Evolutionary conservation across 1,284 basidiomycete genomes (phyloP).

Genomic region (Cryptococcus sp.): DNA sequence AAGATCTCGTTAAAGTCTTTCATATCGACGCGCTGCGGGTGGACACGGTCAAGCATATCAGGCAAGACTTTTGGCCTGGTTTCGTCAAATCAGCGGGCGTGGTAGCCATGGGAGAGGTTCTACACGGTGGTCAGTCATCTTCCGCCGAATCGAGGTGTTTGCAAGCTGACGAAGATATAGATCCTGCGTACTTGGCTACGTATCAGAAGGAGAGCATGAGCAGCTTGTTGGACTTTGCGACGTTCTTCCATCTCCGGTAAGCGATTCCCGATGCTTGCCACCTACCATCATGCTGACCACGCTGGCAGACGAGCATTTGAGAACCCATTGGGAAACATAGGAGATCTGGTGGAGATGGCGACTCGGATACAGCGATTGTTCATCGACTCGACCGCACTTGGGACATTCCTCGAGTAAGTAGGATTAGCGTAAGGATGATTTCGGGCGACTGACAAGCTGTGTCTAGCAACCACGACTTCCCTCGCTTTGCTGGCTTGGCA

Average conservation of each 20-base stretch:
- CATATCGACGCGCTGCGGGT: slow-evolving; percentile 55
- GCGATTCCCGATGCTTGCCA: slow-evolving; percentile 25
- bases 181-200: slow-evolving; percentile 44
- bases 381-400: slow-evolving; percentile 51
- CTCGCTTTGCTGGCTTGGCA: slow-evolving; percentile 47
- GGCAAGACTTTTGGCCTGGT: slow-evolving; percentile 57
- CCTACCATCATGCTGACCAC: background rate
- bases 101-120: slow-evolving; percentile 56
- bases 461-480: slow-evolving; percentile 54
- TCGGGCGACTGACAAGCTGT: slow-evolving; percentile 1
- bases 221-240: slow-evolving; percentile 61
- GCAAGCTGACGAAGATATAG: slow-evolving; percentile 19
- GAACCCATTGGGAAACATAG: slow-evolving; percentile 30
- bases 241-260: slow-evolving; percentile 57
- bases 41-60: slow-evolving; percentile 57
- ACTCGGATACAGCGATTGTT: slow-evolving; percentile 37
- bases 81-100: slow-evolving; percentile 54
- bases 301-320: slow-evolving; percentile 44
- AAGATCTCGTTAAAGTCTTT: slow-evolving; percentile 52
- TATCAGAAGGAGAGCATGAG: slow-evolving; percentile 56
- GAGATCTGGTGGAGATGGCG: slow-evolving; percentile 45
- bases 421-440: background rate
- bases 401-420: slow-evolving; percentile 54
- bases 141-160: background rate
- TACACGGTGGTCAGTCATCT: slow-evolving; percentile 49